Evolutionary conservation across 2,329 filamentous ascomycete species (phyloP).

Genomic region (Colletotrichum tropicicola): DNA sequence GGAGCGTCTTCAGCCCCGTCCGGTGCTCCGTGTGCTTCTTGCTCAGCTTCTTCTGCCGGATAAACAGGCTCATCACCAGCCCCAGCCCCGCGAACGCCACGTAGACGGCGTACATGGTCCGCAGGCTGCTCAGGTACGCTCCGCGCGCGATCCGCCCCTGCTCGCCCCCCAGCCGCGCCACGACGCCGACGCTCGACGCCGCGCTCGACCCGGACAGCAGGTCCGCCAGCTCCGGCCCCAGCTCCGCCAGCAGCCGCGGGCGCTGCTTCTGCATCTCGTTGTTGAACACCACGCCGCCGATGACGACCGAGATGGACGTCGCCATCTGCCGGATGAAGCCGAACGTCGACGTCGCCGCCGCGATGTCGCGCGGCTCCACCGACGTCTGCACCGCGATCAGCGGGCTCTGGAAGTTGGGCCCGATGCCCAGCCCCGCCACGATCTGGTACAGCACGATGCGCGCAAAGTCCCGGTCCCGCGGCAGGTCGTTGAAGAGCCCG

Average conservation of each 20-base stretch:
- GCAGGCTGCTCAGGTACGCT: conserved; percentile 59
- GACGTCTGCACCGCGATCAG: conserved; percentile 71
- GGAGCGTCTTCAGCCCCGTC: conserved; percentile 60
- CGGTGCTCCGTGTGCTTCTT: conserved; percentile 66
- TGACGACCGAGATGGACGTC: conserved; percentile 65
- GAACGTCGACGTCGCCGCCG: conserved; percentile 70
- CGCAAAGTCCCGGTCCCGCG: conserved; percentile 55
- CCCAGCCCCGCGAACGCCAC: conserved; percentile 58
- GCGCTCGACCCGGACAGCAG: conserved; percentile 67
- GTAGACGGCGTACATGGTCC: conserved; percentile 68
- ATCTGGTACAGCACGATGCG: conserved; percentile 65
- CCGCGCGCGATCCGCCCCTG: conserved; percentile 52
- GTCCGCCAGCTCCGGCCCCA: conserved; percentile 59
- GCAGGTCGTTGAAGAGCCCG: conserved; percentile 65
- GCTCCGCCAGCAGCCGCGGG: conserved; percentile 52
- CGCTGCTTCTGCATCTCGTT: conserved; percentile 50
- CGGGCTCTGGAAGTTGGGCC: conserved; percentile 70
- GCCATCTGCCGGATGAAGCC: conserved; percentile 67
- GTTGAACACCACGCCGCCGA: conserved; percentile 54
- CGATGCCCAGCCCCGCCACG: conserved; percentile 67
- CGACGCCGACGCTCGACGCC: conserved; percentile 67
- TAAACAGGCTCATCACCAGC: conserved; percentile 55
- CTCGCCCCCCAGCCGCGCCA: conserved; percentile 58
- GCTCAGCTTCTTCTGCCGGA: conserved; percentile 60
- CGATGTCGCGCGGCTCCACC: conserved; percentile 67